Evolutionary conservation across 2,329 filamentous ascomycete species (phyloP).

Genomic region (Aspergillus novoparasiticus): DNA sequence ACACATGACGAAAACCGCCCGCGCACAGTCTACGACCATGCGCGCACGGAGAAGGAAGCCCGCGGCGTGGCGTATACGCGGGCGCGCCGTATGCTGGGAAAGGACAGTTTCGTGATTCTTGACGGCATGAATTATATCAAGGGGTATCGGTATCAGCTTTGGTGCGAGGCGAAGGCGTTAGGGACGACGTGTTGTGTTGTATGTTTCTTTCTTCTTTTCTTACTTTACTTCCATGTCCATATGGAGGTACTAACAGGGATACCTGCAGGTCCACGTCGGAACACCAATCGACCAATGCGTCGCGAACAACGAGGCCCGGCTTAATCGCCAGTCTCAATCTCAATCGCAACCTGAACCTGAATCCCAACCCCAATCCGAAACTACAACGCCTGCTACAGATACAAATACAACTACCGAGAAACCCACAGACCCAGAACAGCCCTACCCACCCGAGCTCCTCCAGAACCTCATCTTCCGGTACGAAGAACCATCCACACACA

Average conservation of each 20-base stretch:
- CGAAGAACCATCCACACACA: slow-evolving; percentile 68
- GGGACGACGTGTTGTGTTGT: slow-evolving; percentile 65
- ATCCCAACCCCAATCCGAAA: no score
- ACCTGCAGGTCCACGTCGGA: slow-evolving; percentile 57
- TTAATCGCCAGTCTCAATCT: slow-evolving; percentile 22
- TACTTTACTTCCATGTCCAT: no score
- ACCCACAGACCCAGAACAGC: slow-evolving; percentile 31
- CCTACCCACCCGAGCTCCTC: slow-evolving; percentile 59
- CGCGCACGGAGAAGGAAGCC: slow-evolving; percentile 64
- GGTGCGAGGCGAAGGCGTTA: slow-evolving; percentile 67
- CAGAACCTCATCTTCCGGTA: slow-evolving; percentile 67
- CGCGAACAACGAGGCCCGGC: slow-evolving; percentile 52
- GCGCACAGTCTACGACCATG: slow-evolving; percentile 58
- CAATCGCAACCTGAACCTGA: not conserved
- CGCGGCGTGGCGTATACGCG: slow-evolving; percentile 63
- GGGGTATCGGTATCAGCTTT: slow-evolving; percentile 67
- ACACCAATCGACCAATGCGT: slow-evolving; percentile 59
- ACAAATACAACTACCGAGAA: not conserved
- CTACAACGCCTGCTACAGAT: not conserved
- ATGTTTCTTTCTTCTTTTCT: slow-evolving; percentile 26
- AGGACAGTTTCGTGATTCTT: slow-evolving; percentile 63
- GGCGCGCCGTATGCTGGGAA: slow-evolving; percentile 60
- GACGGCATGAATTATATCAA: slow-evolving; percentile 71
- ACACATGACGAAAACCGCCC: slow-evolving; percentile 46
- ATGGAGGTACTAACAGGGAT: not conserved